Percentiles rank a stretch among this genome's conserved stretches.
phyloP scores from a whole-genome alignment of 2,329 filamentous ascomycete species.

The Phyllosticta capitalensis region DNA sequence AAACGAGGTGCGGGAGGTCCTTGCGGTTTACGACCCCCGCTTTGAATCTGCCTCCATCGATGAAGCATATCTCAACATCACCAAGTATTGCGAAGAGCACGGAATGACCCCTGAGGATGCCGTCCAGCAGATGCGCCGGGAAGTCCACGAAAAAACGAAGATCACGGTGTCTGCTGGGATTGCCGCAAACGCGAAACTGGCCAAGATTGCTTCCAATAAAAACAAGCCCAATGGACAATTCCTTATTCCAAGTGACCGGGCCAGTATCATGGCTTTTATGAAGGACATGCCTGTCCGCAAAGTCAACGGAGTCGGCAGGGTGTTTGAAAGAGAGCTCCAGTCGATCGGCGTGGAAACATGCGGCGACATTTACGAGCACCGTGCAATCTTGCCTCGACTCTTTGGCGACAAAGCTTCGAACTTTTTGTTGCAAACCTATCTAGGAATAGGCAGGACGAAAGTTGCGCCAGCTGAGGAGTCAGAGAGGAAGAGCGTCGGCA shows the following conservation, averaged over 20 bases:
- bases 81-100: conserved; percentile 65
- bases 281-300: conserved; percentile 72
- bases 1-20: conserved; percentile 69
- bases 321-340: conserved; percentile 82
- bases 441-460: conserved; percentile 77
- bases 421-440: conserved; percentile 73
- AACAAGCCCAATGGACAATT: conserved; percentile 98
- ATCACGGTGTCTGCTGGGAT: conserved; percentile 93
- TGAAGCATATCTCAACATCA: conserved; percentile 94
- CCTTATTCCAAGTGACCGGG: conserved; percentile 59
- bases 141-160: conserved; percentile 65
- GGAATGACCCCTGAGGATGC: conserved; percentile 60
- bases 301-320: conserved; percentile 89
- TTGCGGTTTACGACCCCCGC: conserved; percentile 78
- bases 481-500: conserved; percentile 87
- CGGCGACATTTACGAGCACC: conserved; percentile 72
- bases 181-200: conserved; percentile 82
- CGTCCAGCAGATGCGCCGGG: conserved; percentile 65
- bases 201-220: conserved; percentile 90
- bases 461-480: conserved; percentile 82
- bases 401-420: conserved; percentile 89
- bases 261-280: conserved; percentile 78
- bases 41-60: conserved; percentile 95
- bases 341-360: conserved; percentile 83
- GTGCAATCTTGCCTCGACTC: conserved; percentile 62